Evolutionary conservation across 768 basidiomycete genomes (phyloP).

Genomic region (Boletus vermiculosoides): DNA sequence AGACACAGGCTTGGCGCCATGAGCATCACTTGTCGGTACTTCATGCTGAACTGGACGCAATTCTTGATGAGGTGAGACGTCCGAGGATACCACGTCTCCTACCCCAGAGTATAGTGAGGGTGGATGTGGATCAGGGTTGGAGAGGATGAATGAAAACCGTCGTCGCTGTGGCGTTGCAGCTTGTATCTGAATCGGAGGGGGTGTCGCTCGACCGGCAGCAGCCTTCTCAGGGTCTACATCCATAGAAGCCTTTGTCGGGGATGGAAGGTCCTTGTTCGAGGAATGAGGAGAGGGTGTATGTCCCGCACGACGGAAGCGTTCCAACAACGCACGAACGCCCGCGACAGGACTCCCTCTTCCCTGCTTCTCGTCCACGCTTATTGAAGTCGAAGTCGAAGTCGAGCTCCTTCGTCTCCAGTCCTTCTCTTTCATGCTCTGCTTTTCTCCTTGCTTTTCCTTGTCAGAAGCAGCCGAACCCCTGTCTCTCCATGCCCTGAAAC

Average conservation of each 20-base stretch:
- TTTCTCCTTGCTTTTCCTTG: constrained; percentile 21
- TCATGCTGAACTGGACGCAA: not conserved
- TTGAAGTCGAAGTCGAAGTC: constrained; percentile 15
- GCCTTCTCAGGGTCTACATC: constrained; percentile 19
- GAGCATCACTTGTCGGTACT: not conserved
- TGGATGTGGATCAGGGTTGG: constrained; percentile 31
- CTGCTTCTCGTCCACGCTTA: constrained; percentile 24
- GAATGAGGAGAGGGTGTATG: constrained; percentile 31
- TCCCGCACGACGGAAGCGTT: constrained; percentile 25
- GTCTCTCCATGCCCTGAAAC: constrained; percentile 28
- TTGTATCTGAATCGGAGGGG: constrained; percentile 16
- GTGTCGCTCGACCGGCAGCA: constrained; percentile 3
- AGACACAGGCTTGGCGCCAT: not conserved
- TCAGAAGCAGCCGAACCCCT: constrained; percentile 13
- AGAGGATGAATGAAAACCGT: constrained; percentile 31
- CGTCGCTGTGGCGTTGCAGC: constrained; percentile 19
- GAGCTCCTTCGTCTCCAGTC: constrained; percentile 16
- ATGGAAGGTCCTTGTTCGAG: constrained; percentile 22
- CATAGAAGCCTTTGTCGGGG: constrained; percentile 4
- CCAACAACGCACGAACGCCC: constrained; percentile 30
- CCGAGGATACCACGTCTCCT: not conserved
- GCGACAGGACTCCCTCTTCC: constrained; percentile 20
- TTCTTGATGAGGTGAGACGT: not conserved
- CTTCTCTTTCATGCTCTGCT: constrained; percentile 13
- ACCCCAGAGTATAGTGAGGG: constrained; percentile 19